Percentiles rank a stretch among this genome's conserved stretches.
Evolutionary conservation across 129 eudicot genomes (phyloP).

Genomic region (Centaurea solstitialis): DNA sequence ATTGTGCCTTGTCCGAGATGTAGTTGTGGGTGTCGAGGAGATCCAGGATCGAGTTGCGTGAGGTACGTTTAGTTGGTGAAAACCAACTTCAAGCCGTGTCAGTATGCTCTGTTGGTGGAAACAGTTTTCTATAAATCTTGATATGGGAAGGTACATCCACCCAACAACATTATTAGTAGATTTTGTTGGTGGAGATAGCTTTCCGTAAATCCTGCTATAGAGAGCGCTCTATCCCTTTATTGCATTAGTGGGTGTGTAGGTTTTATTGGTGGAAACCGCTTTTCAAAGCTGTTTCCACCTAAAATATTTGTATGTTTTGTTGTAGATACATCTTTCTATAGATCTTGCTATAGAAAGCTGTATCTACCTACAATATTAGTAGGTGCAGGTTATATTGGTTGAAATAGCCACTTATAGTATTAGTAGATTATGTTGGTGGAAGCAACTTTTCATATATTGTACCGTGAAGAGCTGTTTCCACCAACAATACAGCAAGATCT

Average conservation of each 20-base stretch:
- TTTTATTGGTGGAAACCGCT: no score
- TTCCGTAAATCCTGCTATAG: no score
- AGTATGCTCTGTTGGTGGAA: background rate
- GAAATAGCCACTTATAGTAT: background rate
- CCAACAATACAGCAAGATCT: background rate
- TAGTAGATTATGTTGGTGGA: no score
- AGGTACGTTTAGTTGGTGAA: conserved; percentile 37
- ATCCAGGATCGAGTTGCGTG: conserved; percentile 50
- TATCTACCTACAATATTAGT: background rate
- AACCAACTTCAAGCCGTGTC: background rate
- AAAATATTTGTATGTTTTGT: background rate
- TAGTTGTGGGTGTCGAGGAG: conserved; percentile 69
- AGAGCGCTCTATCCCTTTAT: no score
- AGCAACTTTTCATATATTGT: no score
- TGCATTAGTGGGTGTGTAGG: no score
- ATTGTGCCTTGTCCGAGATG: conserved; percentile 66
- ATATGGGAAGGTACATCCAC: background rate
- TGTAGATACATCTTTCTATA: background rate
- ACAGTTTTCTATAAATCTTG: background rate
- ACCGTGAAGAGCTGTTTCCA: background rate
- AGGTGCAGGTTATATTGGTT: background rate
- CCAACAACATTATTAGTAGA: no score
- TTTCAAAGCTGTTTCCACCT: background rate
- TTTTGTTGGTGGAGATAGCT: background rate
- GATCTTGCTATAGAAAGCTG: background rate